phyloP scores from a whole-genome alignment of 2,329 filamentous ascomycete genomes.

The Biscogniauxia marginata region DNA sequence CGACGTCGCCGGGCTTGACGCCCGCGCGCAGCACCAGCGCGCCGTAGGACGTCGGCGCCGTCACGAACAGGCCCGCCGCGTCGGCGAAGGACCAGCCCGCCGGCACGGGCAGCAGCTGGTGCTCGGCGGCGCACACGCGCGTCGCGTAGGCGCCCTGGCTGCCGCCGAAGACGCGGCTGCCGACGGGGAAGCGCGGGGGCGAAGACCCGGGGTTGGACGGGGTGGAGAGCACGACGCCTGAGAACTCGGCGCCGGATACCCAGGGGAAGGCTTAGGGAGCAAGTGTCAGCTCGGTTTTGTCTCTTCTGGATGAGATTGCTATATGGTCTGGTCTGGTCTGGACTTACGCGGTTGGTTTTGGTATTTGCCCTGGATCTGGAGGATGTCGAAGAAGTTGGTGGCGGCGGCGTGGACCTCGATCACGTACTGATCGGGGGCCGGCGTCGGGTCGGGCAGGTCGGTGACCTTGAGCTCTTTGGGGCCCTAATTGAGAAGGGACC shows the following conservation, averaged over 20 bases:
- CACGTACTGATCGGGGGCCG: conserved; percentile 73
- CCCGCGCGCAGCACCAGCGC: conserved; percentile 76
- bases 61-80: conserved; percentile 87
- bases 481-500: conserved; percentile 57
- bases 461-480: conserved; percentile 76
- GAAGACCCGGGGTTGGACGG: conserved; percentile 48
- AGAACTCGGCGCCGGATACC: conserved; percentile 84
- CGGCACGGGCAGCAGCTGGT: conserved; percentile 70
- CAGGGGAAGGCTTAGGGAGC: conserved; percentile 68
- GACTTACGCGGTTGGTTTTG: conserved; percentile 74
- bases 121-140: conserved; percentile 66
- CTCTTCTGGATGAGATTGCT: neutral
- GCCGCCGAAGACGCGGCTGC: conserved; percentile 83
- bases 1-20: conserved; percentile 77
- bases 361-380: conserved; percentile 95
- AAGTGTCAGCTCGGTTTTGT: neutral
- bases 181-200: conserved; percentile 64
- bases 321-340: neutral
- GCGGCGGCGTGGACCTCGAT: conserved; percentile 84
- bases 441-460: conserved; percentile 71
- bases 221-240: conserved; percentile 69
- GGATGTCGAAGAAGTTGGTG: conserved; percentile 95
- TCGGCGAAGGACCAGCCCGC: conserved; percentile 79
- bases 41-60: conserved; percentile 85
- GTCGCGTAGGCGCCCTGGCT: conserved; percentile 84